A percentile compares a stretch with the other conserved stretches of the same genome.
These are phyloP conservation scores for Thozetella sp. DNA, from an alignment of 495 filamentous ascomycete genomes.

Conservation along the genomic window DNA sequence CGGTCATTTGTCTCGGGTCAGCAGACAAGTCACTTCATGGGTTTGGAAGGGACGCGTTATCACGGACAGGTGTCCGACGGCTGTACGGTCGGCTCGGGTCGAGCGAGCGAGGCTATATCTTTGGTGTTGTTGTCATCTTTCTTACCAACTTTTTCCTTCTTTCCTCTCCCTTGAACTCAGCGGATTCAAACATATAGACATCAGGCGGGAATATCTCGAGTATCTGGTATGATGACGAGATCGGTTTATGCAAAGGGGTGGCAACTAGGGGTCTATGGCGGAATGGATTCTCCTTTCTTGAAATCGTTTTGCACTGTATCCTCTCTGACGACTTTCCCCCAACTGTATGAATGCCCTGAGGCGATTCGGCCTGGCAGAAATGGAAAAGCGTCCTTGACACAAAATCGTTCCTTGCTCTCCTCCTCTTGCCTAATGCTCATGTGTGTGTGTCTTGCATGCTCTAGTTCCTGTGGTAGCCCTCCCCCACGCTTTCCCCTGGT, in stretches of 20 bases:
- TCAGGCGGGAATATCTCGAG: constrained; percentile 1
- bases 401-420: too few species aligned
- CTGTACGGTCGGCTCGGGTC: too few species aligned
- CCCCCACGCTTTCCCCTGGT: neutral
- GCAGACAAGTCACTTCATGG: neutral
- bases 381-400: too few species aligned
- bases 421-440: too few species aligned
- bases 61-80: neutral
- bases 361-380: too few species aligned
- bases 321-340: neutral
- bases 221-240: constrained; percentile 3
- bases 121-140: too few species aligned
- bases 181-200: neutral
- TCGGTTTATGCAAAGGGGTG: neutral
- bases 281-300: neutral
- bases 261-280: neutral
- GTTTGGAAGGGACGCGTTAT: neutral
- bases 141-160: too few species aligned
- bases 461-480: too few species aligned
- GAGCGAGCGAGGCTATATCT: too few species aligned
- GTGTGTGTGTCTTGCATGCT: too few species aligned
- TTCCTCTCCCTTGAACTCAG: neutral
- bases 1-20: neutral
- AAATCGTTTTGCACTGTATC: neutral
- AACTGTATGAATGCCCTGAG: too few species aligned